Evolutionary conservation across 768 basidiomycete genomes (phyloP).

Genomic region (Phanerochaete carnosa): DNA sequence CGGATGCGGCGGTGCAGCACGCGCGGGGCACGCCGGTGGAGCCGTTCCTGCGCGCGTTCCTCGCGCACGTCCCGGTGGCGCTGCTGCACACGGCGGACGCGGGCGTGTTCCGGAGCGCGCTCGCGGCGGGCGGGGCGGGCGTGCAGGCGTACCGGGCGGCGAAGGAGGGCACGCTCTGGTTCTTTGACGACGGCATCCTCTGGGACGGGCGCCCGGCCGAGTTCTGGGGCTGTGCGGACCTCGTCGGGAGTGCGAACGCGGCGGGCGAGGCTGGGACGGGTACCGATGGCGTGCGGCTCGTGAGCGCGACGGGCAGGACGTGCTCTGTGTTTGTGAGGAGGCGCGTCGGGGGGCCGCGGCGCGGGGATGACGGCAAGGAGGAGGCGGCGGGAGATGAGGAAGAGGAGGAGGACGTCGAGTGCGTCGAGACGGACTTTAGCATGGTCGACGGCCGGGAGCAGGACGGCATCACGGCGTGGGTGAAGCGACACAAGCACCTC

Average conservation of each 20-base stretch:
- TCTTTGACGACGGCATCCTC: slow-evolving; percentile 61
- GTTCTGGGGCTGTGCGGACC: slow-evolving; percentile 64
- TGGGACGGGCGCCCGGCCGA: slow-evolving; percentile 79
- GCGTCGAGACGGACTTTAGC: slow-evolving; percentile 62
- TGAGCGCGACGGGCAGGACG: slow-evolving; percentile 64
- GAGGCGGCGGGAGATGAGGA: too few species aligned
- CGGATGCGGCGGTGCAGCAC: slow-evolving; percentile 26
- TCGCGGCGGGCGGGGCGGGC: slow-evolving; percentile 42
- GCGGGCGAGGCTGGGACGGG: slow-evolving; percentile 45
- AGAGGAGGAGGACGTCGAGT: slow-evolving; percentile 39
- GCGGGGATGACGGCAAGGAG: slow-evolving; percentile 11
- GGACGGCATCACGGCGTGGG: slow-evolving; percentile 64
- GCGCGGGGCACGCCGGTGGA: slow-evolving; percentile 54
- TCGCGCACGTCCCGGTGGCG: slow-evolving; percentile 43
- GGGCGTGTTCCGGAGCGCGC: slow-evolving; percentile 53
- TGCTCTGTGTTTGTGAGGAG: slow-evolving; percentile 54
- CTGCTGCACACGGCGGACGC: slow-evolving; percentile 47
- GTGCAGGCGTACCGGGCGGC: slow-evolving; percentile 71
- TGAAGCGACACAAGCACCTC: slow-evolving; percentile 48
- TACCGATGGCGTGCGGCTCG: slow-evolving; percentile 35
- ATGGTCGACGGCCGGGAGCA: slow-evolving; percentile 73
- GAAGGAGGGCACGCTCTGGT: slow-evolving; percentile 71
- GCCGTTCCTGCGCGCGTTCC: slow-evolving; percentile 47
- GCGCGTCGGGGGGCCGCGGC: slow-evolving; percentile 26
- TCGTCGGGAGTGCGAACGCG: slow-evolving; percentile 26